Evolutionary conservation across 306 rosid species (phyloP).

Genomic region (barrel medic (Medicago truncatula)): DNA sequence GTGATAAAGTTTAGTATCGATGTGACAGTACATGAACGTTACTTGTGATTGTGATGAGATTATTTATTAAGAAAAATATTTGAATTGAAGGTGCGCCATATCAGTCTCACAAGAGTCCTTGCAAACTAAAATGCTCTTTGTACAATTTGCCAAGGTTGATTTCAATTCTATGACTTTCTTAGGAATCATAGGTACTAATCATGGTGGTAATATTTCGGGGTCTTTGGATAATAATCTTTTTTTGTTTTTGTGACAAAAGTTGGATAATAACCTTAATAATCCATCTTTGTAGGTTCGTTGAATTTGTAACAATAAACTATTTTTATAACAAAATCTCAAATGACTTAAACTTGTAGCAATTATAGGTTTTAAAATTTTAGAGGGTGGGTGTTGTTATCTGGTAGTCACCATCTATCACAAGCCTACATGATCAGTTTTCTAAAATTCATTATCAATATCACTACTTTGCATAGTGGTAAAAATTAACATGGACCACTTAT

Average conservation of each 20-base stretch:
- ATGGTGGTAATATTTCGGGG: background rate
- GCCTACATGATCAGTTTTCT: background rate
- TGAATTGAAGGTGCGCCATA: constrained; percentile 17
- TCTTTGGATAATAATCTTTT: background rate
- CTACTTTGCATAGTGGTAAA: too few relatives aligned
- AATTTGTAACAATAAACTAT: background rate
- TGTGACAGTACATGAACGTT: background rate
- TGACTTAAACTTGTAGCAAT: background rate
- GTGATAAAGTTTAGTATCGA: background rate
- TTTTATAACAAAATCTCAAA: too few relatives aligned
- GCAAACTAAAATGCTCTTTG: constrained; percentile 15
- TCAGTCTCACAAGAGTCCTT: constrained; percentile 16
- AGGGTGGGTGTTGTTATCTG: background rate
- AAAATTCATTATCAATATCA: background rate
- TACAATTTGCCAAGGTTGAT: background rate
- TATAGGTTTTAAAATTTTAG: background rate
- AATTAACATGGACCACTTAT: background rate
- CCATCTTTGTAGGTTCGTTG: background rate
- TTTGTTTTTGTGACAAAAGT: background rate
- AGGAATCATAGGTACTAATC: background rate
- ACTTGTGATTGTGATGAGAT: constrained; percentile 19
- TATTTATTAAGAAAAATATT: background rate
- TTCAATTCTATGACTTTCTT: background rate
- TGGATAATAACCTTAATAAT: background rate
- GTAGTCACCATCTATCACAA: background rate